Conservation (phyloP, 164 flowering plant genomes). For the Stephania japonica region DNA sequence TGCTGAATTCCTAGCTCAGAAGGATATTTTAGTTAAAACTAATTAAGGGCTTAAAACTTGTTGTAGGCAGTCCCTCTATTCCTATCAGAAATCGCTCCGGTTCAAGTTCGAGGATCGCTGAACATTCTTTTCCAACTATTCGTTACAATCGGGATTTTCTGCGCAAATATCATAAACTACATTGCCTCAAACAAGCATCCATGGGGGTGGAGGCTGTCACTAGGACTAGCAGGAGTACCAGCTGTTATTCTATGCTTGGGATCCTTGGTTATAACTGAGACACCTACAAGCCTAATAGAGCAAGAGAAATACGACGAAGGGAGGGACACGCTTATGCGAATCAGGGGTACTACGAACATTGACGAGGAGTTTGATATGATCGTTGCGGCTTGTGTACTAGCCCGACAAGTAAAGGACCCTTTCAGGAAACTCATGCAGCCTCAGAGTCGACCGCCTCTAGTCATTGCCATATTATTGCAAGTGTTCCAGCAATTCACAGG, state of each 20-base stretch:
- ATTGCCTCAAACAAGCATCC: conserved; percentile 16
- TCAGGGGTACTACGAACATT: conserved; percentile 21
- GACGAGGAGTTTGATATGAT: conserved; percentile 26
- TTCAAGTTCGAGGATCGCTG: conserved; percentile 24
- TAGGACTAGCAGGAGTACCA: conserved; percentile 34
- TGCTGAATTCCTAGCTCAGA: neutral
- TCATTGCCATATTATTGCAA: conserved; percentile 22
- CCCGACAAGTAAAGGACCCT: conserved; percentile 20
- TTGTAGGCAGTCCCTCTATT: conserved; percentile 69
- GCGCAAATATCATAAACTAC: conserved; percentile 33
- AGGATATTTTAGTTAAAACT: too few relatives aligned
- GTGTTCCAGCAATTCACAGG: conserved; percentile 32
- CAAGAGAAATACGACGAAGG: conserved; percentile 21
- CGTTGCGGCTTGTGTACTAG: conserved; percentile 15
- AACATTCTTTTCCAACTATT: conserved; percentile 37
- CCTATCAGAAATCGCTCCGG: conserved; percentile 38
- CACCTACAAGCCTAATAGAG: conserved; percentile 39
- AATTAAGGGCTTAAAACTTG: neutral
- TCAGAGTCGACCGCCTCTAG: conserved; percentile 22
- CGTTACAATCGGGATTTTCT: conserved; percentile 33
- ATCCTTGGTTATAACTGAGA: conserved; percentile 27
- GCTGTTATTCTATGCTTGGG: conserved; percentile 25
- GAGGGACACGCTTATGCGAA: conserved; percentile 18
- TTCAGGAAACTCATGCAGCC: conserved; percentile 16
- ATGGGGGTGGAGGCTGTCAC: conserved; percentile 31